These are phyloP conservation scores for Daldinia loculata DNA, from an alignment of 495 filamentous ascomycete genomes.

Conservation along the genomic window DNA sequence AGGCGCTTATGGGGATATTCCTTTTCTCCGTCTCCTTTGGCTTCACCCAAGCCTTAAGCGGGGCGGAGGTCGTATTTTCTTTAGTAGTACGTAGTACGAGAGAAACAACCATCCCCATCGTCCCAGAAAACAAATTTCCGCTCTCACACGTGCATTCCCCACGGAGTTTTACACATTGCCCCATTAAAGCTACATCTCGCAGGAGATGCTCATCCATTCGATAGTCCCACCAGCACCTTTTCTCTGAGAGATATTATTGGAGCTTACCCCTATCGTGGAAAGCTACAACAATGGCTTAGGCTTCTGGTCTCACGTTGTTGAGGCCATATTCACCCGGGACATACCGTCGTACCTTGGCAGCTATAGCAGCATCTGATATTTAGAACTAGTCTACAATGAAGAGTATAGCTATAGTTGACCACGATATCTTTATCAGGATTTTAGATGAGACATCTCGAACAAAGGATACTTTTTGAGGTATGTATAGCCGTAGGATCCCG, in stretches of 20 bases:
- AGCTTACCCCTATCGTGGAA: slow-evolving; percentile 55
- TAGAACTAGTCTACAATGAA: not conserved
- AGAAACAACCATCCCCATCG: not conserved
- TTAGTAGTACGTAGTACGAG: not conserved
- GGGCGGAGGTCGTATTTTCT: slow-evolving; percentile 44
- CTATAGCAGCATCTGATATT: too few species aligned
- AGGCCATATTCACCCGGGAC: slow-evolving; percentile 46
- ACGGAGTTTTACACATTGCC: not conserved
- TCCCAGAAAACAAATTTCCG: not conserved
- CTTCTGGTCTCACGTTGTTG: slow-evolving; percentile 62
- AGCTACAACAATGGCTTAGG: slow-evolving; percentile 48
- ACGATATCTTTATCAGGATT: too few species aligned
- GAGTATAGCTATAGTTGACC: not conserved
- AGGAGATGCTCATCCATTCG: not conserved
- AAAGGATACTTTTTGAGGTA: too few species aligned
- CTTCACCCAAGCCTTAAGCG: slow-evolving; percentile 46
- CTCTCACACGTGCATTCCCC: not conserved
- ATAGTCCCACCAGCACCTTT: not conserved
- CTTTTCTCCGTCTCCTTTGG: slow-evolving; percentile 54
- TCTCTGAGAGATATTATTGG: slow-evolving; percentile 51
- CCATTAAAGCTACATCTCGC: not conserved
- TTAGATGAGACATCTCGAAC: too few species aligned
- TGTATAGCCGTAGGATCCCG: too few species aligned
- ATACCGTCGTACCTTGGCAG: too few species aligned
- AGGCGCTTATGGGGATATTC: slow-evolving; percentile 51